A percentile compares a stretch with the other conserved stretches of the same genome.
Conservation (phyloP, 495 filamentous ascomycete genomes). For the Mycothermus thermophilus region DNA sequence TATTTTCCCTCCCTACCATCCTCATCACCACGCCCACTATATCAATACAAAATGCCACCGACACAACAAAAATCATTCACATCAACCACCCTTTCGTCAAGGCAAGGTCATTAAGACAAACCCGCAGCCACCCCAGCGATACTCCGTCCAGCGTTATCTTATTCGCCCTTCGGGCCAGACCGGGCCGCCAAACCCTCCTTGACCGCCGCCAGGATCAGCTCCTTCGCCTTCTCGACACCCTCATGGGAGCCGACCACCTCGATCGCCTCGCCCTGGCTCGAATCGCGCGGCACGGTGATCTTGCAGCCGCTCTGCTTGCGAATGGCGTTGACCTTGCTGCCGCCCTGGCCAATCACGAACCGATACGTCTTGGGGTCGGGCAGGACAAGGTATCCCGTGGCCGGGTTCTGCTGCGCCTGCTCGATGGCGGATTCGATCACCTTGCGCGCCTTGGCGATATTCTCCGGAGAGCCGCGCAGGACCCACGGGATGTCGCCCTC, state of each 20-base stretch:
- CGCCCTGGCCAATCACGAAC: slow-evolving; percentile 77
- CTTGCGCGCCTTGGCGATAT: slow-evolving; percentile 62
- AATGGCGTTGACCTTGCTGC: slow-evolving; percentile 82
- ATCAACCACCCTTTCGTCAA: too few relatives aligned
- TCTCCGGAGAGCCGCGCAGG: slow-evolving; percentile 61
- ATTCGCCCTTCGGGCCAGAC: too few relatives aligned
- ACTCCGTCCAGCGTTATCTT: too few relatives aligned
- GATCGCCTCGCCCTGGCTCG: slow-evolving; percentile 68
- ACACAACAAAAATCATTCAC: neutral
- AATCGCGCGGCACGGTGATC: slow-evolving; percentile 78
- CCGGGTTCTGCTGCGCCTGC: slow-evolving; percentile 54
- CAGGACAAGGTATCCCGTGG: slow-evolving; percentile 73
- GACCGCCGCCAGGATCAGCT: slow-evolving; percentile 76
- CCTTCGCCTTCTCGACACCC: slow-evolving; percentile 74
- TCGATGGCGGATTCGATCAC: slow-evolving; percentile 55
- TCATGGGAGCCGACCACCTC: slow-evolving; percentile 68
- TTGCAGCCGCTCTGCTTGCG: slow-evolving; percentile 82
- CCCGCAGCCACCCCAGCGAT: too few relatives aligned
- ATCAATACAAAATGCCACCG: neutral
- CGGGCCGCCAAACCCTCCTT: too few relatives aligned
- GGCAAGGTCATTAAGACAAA: too few relatives aligned
- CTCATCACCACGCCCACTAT: neutral
- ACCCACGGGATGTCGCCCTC: slow-evolving; percentile 84
- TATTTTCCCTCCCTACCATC: neutral
- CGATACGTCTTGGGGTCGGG: slow-evolving; percentile 83